phyloP scores from a whole-genome alignment of 495 filamentous ascomycete species.

The Schizothecium vesticola region DNA sequence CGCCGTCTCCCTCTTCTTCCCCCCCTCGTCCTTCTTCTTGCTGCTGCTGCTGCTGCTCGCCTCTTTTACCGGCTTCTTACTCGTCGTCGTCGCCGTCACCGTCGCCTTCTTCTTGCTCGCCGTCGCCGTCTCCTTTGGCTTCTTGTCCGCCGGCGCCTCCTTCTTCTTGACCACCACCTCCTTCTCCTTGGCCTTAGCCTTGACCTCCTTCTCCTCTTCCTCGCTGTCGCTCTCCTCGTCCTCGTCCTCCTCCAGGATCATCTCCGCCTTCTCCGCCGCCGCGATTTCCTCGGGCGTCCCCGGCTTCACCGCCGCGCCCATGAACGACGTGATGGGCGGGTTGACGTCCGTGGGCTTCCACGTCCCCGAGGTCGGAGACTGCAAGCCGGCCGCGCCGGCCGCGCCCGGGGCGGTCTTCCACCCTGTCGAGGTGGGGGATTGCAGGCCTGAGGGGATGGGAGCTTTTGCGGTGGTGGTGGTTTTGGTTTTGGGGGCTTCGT shows the following conservation, averaged over 20 bases:
- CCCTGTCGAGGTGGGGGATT: slow-evolving; percentile 34
- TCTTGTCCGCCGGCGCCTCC: not conserved
- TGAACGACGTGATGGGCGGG: slow-evolving; percentile 27
- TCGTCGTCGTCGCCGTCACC: not conserved
- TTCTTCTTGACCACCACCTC: not conserved
- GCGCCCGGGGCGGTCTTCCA: slow-evolving; percentile 23
- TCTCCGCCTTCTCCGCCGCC: slow-evolving; percentile 34
- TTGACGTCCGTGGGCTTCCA: slow-evolving; percentile 42
- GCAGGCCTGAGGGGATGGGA: slow-evolving; percentile 18
- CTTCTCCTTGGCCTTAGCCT: not conserved
- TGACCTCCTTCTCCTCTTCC: slow-evolving; percentile 8
- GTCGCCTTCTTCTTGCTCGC: not conserved
- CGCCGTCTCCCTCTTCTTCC: not conserved
- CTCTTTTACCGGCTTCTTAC: not conserved
- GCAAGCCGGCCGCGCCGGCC: slow-evolving; percentile 24
- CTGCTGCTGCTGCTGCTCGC: not conserved
- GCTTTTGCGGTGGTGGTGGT: not conserved
- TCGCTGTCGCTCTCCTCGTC: slow-evolving; percentile 21
- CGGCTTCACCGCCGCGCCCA: slow-evolving; percentile 23
- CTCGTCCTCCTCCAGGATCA: slow-evolving; percentile 34
- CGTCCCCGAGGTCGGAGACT: slow-evolving; percentile 40
- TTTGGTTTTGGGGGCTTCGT: not conserved
- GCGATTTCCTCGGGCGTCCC: slow-evolving; percentile 35
- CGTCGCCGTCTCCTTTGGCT: too few species aligned
- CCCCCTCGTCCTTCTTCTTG: not conserved